Conservation (phyloP, 1,139 yeast genomes). For the Pichia sp. region DNA sequence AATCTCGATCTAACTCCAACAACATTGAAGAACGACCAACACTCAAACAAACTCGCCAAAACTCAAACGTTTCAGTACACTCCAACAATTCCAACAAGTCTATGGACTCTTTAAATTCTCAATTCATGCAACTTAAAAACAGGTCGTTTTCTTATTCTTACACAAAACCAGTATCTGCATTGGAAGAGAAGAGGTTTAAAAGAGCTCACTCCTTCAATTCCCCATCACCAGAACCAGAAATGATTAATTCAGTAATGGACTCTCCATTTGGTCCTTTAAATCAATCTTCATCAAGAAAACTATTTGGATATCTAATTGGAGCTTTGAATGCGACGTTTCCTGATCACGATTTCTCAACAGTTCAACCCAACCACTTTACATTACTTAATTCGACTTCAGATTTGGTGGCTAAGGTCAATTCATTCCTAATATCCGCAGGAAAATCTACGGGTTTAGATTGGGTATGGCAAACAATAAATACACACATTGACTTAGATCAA, state of each 20-base stretch:
- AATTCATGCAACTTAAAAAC: constrained; percentile 30
- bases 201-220: constrained; percentile 27
- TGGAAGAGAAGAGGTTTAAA: constrained; percentile 12
- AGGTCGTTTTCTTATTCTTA: constrained; percentile 31
- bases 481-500: constrained; percentile 75
- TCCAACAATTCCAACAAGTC: constrained; percentile 12
- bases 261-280: constrained; percentile 95
- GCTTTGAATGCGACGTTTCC: constrained; percentile 91
- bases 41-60: constrained; percentile 13
- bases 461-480: constrained; percentile 87
- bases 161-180: constrained; percentile 20
- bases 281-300: constrained; percentile 75
- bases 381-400: constrained; percentile 47
- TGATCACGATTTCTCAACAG: constrained; percentile 85
- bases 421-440: constrained; percentile 75
- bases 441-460: constrained; percentile 52
- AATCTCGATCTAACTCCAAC: constrained; percentile 3
- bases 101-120: constrained; percentile 25
- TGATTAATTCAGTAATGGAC: constrained; percentile 19
- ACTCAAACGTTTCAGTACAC: constrained; percentile 16
- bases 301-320: constrained; percentile 86
- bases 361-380: constrained; percentile 82
- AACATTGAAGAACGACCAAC: not conserved
- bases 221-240: constrained; percentile 26
- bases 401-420: constrained; percentile 71